These are phyloP conservation scores for Pseudopithomyces chartarum DNA, from an alignment of 2,329 filamentous ascomycete genomes.

Conservation along the genomic window DNA sequence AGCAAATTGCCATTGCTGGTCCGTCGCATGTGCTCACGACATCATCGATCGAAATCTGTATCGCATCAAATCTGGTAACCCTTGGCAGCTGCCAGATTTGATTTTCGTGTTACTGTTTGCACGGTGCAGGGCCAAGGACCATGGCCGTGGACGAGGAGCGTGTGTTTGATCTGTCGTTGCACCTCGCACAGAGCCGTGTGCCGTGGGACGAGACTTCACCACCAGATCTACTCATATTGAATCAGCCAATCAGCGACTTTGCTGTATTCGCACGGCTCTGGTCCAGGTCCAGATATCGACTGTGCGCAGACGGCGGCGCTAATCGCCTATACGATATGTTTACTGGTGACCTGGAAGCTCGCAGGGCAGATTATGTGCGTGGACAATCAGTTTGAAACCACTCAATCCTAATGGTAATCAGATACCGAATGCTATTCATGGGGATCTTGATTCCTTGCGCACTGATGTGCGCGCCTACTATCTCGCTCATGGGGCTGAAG, in stretches of 20 bases:
- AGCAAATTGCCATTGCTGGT: conserved; percentile 3
- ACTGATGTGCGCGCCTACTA: conserved; percentile 70
- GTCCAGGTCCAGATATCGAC: conserved; percentile 62
- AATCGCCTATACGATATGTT: conserved; percentile 70
- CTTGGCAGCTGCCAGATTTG: neutral
- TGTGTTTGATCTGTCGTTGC: conserved; percentile 30
- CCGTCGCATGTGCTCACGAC: neutral
- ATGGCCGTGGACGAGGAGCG: conserved; percentile 21
- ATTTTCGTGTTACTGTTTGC: neutral
- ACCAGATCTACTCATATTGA: conserved; percentile 51
- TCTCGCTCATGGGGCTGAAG: conserved; percentile 59
- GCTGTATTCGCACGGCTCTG: conserved; percentile 56
- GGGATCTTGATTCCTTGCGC: conserved; percentile 85
- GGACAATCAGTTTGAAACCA: conserved; percentile 14
- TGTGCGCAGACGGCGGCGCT: conserved; percentile 92
- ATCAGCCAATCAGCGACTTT: conserved; percentile 51
- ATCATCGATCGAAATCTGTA: conserved; percentile 3
- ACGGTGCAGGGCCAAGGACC: neutral
- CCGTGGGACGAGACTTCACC: conserved; percentile 26
- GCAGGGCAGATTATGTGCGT: conserved; percentile 39
- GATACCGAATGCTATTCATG: conserved; percentile 70
- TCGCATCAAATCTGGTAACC: neutral
- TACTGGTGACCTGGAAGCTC: conserved; percentile 24
- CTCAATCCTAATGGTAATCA: conserved; percentile 22
- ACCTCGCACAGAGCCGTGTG: conserved; percentile 26